Percentiles rank a stretch among this genome's conserved stretches.
phyloP scores from a whole-genome alignment of 805 yeast species.

The Suhomyces kilbournensis region DNA sequence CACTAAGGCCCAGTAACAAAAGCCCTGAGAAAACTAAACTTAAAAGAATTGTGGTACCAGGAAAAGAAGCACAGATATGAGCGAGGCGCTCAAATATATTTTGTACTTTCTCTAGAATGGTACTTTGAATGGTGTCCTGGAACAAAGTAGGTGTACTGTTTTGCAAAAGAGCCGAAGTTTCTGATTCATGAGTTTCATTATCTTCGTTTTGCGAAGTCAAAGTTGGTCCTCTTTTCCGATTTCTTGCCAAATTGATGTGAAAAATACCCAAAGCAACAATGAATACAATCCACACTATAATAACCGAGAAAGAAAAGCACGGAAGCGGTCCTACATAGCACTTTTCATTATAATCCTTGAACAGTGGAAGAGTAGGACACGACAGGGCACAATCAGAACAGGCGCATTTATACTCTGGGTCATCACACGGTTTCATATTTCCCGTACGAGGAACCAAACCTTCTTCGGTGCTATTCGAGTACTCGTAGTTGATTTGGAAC shows the following conservation, averaged over 20 bases:
- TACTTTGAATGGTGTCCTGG: neutral
- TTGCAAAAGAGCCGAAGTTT: neutral
- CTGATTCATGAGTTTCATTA: neutral
- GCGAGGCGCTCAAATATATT: conserved; percentile 50
- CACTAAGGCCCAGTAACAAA: conserved; percentile 18
- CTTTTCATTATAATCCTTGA: conserved; percentile 30
- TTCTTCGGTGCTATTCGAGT: conserved; percentile 25
- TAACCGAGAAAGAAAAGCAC: conserved; percentile 67
- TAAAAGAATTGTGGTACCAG: conserved; percentile 33
- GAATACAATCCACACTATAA: conserved; percentile 45
- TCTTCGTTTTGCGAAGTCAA: neutral
- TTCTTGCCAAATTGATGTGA: conserved; percentile 28
- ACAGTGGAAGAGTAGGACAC: conserved; percentile 66
- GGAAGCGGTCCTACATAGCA: conserved; percentile 65
- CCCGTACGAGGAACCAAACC: conserved; percentile 25
- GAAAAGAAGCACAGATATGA: conserved; percentile 57
- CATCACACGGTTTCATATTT: conserved; percentile 54
- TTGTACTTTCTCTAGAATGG: conserved; percentile 12
- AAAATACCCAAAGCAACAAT: conserved; percentile 42
- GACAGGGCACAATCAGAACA: conserved; percentile 84
- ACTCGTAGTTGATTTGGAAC: conserved; percentile 80
- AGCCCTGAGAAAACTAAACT: conserved; percentile 35
- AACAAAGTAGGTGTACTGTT: neutral
- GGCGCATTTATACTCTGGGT: conserved; percentile 68
- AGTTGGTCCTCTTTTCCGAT: neutral